Evolutionary conservation across 2,329 filamentous ascomycete species (phyloP).

Genomic region (Fusarium albosuccineum): DNA sequence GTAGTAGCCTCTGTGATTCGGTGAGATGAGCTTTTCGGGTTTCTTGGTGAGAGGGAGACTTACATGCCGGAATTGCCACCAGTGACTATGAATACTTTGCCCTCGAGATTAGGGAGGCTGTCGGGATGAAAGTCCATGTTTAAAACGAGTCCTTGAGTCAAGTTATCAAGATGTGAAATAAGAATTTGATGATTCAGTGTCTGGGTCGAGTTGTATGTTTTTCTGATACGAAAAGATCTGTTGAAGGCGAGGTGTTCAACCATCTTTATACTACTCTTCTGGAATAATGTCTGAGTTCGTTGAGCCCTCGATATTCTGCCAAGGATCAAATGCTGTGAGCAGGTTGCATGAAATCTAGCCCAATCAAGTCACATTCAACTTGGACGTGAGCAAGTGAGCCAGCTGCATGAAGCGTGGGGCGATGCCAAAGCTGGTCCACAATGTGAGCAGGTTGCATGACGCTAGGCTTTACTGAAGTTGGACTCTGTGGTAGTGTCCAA

Average conservation of each 20-base stretch:
- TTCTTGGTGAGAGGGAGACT: not conserved
- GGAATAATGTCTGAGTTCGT: not conserved
- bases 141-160: not conserved
- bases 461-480: conserved; percentile 11
- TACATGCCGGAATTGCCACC: conserved; percentile 24
- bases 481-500: not conserved
- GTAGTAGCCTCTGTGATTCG: too few relatives aligned
- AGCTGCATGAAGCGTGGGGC: conserved; percentile 2
- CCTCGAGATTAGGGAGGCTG: conserved; percentile 9
- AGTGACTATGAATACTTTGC: conserved; percentile 21
- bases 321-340: conserved; percentile 2
- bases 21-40: too few relatives aligned
- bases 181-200: not conserved
- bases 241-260: not conserved
- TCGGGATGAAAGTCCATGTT: conserved; percentile 22
- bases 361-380: not conserved
- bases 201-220: not conserved
- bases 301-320: not conserved
- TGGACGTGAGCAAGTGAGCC: conserved; percentile 4
- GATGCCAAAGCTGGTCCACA: not conserved
- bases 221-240: not conserved
- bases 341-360: not conserved
- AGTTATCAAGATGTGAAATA: not conserved
- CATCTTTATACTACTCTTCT: not conserved
- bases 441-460: conserved; percentile 33